phyloP scores from a whole-genome alignment of 139 green algal genomes.

The Coelastrella sp. region DNA sequence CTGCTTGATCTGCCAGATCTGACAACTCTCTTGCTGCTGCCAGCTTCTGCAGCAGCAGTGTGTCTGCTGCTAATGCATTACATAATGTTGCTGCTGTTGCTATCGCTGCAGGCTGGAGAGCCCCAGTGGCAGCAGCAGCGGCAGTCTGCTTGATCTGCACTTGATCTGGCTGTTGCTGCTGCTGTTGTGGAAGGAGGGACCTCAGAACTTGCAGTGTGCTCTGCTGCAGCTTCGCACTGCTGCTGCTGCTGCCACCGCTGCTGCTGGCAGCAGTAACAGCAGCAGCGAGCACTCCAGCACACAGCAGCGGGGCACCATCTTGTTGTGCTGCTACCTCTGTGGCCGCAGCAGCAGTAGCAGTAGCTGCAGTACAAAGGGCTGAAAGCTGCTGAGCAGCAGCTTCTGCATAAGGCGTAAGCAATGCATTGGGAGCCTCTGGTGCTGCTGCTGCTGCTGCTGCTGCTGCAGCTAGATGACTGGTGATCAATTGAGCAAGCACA shows the following conservation, averaged over 20 bases:
- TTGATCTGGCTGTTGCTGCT: not conserved
- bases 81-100: not conserved
- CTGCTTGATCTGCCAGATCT: not conserved
- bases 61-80: not conserved
- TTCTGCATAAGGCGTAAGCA: no score
- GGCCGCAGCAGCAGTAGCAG: not conserved
- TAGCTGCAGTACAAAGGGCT: not conserved
- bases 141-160: not conserved
- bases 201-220: not conserved
- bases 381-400: no score
- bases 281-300: not conserved
- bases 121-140: not conserved
- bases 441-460: not conserved
- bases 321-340: not conserved
- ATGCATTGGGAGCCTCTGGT: no score
- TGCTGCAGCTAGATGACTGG: constrained; percentile 8
- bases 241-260: not conserved
- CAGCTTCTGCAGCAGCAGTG: constrained; percentile 7
- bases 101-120: no score
- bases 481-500: not conserved
- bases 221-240: not conserved
- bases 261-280: not conserved
- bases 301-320: not conserved
- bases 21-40: not conserved
- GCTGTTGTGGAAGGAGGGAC: not conserved